phyloP scores from a whole-genome alignment of 768 basidiomycete genomes.

The Cystofilobasidium macerans region DNA sequence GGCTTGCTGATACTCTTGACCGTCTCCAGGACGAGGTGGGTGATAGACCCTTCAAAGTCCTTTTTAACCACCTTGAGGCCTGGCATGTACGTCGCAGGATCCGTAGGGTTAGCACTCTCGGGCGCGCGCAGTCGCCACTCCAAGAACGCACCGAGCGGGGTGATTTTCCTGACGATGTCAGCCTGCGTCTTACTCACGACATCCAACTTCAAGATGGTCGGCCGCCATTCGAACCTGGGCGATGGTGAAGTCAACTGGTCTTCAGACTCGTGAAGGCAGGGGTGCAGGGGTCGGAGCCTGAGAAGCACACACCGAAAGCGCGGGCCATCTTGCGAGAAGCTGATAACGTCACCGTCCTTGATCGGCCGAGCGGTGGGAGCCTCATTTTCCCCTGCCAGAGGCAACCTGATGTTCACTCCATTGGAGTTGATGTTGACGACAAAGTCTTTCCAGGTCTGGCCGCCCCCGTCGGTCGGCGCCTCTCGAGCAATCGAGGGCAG shows the following conservation, averaged over 20 bases:
- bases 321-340: no score
- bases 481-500: no score
- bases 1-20: background rate
- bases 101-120: no score
- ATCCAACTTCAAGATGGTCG: background rate
- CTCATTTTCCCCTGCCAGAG: no score
- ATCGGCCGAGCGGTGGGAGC: no score
- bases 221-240: background rate
- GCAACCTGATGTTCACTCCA: no score
- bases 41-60: background rate
- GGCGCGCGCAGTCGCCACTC: background rate
- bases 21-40: background rate
- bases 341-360: no score
- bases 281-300: background rate
- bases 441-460: no score
- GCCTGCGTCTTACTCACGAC: background rate
- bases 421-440: no score
- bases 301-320: no score
- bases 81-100: background rate
- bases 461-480: no score
- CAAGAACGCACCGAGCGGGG: background rate
- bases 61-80: slow-evolving; percentile 2
- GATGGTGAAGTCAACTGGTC: background rate
- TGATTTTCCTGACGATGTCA: background rate
- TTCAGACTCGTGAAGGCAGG: background rate